A percentile compares a stretch with the other conserved stretches of the same genome.
phyloP scores from a whole-genome alignment of 192 early-diverging fungal species.

The Backusella macrospora region DNA sequence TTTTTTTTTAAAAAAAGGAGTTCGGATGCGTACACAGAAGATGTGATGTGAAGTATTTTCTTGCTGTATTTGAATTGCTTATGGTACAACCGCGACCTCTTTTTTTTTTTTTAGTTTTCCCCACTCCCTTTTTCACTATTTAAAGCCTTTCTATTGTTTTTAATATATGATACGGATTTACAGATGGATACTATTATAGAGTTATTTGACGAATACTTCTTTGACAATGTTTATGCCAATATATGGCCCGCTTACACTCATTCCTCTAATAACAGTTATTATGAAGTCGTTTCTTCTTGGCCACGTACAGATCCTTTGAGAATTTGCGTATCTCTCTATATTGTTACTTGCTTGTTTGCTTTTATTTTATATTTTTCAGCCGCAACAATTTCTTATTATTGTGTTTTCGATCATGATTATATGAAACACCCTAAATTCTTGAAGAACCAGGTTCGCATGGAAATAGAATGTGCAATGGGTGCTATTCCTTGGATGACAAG shows the following conservation, averaged over 20 bases:
- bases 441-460: constrained; percentile 83
- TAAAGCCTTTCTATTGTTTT: background rate
- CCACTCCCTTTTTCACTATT: background rate
- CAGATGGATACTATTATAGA: constrained; percentile 70
- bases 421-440: constrained; percentile 93
- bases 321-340: constrained; percentile 42
- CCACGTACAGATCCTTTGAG: constrained; percentile 52
- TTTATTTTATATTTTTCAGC: constrained; percentile 80
- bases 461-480: constrained; percentile 76
- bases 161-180: background rate
- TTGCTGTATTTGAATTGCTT: constrained; percentile 13
- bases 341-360: constrained; percentile 75
- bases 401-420: constrained; percentile 85
- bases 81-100: background rate
- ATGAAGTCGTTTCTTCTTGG: constrained; percentile 42
- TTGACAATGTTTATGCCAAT: constrained; percentile 62
- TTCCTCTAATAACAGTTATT: constrained; percentile 42
- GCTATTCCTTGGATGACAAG: constrained; percentile 80
- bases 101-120: background rate
- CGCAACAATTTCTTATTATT: constrained; percentile 76
- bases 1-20: background rate
- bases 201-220: constrained; percentile 61
- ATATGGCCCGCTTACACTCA: constrained; percentile 27
- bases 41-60: constrained; percentile 7
- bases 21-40: constrained; percentile 1